These are phyloP conservation scores for Theileria orientalis DNA, from an alignment of 169 alveolate genomes.

Conservation along the genomic window DNA sequence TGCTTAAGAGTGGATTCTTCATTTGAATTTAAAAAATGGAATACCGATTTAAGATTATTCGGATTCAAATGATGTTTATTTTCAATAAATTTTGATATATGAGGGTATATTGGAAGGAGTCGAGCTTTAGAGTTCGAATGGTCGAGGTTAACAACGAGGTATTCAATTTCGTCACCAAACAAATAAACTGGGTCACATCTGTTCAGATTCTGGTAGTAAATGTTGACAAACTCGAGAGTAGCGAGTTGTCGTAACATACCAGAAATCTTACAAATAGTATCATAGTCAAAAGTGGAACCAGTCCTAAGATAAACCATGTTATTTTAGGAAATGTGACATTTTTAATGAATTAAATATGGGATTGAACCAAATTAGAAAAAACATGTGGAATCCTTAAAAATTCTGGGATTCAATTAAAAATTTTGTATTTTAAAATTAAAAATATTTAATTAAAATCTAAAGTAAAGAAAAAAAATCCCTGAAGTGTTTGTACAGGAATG, in stretches of 20 bases:
- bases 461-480: background rate
- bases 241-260: constrained; percentile 54
- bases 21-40: constrained; percentile 9
- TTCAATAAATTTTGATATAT: constrained; percentile 9
- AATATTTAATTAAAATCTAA: background rate
- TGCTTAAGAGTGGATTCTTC: background rate
- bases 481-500: too few relatives aligned
- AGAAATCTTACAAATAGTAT: constrained; percentile 1
- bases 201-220: constrained; percentile 52
- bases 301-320: constrained; percentile 47
- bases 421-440: background rate
- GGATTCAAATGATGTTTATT: constrained; percentile 2
- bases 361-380: background rate
- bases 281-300: constrained; percentile 32
- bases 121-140: constrained; percentile 49
- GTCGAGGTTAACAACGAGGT: constrained; percentile 64
- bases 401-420: constrained; percentile 14
- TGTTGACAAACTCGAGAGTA: constrained; percentile 59
- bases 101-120: constrained; percentile 47
- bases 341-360: constrained; percentile 28
- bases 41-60: constrained; percentile 17
- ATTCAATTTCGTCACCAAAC: constrained; percentile 75
- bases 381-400: background rate
- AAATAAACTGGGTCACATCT: constrained; percentile 55
- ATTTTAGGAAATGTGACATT: constrained; percentile 7